These are phyloP conservation scores for Sugiyamaella qingdaonensis DNA, from an alignment of 805 yeast species.

Conservation along the genomic window DNA sequence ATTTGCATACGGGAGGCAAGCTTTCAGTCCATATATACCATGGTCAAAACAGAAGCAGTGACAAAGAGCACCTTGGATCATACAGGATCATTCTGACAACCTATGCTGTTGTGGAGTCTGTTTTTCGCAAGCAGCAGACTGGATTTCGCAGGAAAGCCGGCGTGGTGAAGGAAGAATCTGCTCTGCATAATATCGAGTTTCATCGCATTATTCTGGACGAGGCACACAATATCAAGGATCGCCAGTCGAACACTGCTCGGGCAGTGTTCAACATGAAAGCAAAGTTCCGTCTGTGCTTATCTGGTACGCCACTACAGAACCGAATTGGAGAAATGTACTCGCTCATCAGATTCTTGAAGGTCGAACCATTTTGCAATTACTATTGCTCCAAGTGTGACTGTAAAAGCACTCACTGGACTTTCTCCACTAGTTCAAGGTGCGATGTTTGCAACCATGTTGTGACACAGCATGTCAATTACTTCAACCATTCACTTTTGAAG, in stretches of 20 bases:
- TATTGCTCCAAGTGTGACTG: conserved; percentile 94
- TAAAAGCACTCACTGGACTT: conserved; percentile 75
- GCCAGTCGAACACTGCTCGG: conserved; percentile 88
- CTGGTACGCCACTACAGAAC: conserved; percentile 96
- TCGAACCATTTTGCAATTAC: conserved; percentile 83
- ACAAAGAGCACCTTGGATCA: conserved; percentile 49
- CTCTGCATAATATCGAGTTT: conserved; percentile 68
- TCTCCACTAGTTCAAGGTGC: conserved; percentile 78
- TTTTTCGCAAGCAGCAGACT: conserved; percentile 70
- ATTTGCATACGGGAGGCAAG: conserved; percentile 69
- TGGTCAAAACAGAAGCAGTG: conserved; percentile 72
- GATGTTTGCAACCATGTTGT: conserved; percentile 85
- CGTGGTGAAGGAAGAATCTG: conserved; percentile 71
- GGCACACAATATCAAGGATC: conserved; percentile 95
- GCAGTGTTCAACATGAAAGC: conserved; percentile 77
- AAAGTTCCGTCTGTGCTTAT: conserved; percentile 79
- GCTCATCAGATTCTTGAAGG: conserved; percentile 73
- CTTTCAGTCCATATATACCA: conserved; percentile 72
- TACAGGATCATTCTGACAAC: conserved; percentile 87
- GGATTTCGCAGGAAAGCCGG: conserved; percentile 78
- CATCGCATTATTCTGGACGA: conserved; percentile 90
- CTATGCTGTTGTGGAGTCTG: conserved; percentile 87
- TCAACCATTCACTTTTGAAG: conserved; percentile 92
- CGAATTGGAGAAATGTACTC: conserved; percentile 96
- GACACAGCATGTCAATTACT: conserved; percentile 92